Conservation (phyloP, 1,139 yeast species). For the Saccharomyces pastorianus region DNA sequence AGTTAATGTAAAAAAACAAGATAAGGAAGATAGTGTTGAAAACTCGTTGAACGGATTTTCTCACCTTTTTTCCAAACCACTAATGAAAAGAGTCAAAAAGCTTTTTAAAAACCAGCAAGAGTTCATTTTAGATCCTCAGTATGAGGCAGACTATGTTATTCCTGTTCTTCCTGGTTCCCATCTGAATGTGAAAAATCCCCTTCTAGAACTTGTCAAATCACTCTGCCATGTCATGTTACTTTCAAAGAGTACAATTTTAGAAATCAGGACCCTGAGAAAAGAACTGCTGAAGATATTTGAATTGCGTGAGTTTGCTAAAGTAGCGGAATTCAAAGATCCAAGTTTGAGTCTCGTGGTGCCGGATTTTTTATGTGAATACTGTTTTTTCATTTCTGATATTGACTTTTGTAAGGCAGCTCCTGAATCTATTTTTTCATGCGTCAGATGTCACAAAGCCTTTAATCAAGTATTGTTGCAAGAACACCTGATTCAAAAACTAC, state of each 20-base stretch:
- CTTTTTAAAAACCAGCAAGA: conserved; percentile 64
- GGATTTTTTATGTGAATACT: conserved; percentile 69
- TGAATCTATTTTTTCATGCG: conserved; percentile 52
- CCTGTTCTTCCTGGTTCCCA: conserved; percentile 71
- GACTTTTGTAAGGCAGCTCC: conserved; percentile 71
- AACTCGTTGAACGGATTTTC: conserved; percentile 38
- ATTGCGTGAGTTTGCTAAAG: conserved; percentile 73
- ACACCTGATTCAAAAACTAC: conserved; percentile 57
- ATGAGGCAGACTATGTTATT: conserved; percentile 56
- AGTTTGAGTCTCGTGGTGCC: conserved; percentile 59
- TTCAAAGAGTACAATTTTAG: conserved; percentile 57
- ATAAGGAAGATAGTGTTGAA: conserved; percentile 32
- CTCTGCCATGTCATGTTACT: conserved; percentile 66
- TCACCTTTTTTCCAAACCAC: conserved; percentile 47
- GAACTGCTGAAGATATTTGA: conserved; percentile 68
- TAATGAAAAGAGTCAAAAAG: conserved; percentile 58
- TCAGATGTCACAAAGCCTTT: conserved; percentile 56
- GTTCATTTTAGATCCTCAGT: conserved; percentile 58
- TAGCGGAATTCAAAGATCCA: conserved; percentile 71
- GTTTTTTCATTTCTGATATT: conserved; percentile 65
- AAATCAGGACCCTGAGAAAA: conserved; percentile 66
- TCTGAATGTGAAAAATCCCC: conserved; percentile 55
- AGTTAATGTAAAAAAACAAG: conserved; percentile 40
- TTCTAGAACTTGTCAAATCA: conserved; percentile 69
- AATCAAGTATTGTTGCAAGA: conserved; percentile 73